Conservation (phyloP, 345 rosid species). For the Luvunga scandens region DNA sequence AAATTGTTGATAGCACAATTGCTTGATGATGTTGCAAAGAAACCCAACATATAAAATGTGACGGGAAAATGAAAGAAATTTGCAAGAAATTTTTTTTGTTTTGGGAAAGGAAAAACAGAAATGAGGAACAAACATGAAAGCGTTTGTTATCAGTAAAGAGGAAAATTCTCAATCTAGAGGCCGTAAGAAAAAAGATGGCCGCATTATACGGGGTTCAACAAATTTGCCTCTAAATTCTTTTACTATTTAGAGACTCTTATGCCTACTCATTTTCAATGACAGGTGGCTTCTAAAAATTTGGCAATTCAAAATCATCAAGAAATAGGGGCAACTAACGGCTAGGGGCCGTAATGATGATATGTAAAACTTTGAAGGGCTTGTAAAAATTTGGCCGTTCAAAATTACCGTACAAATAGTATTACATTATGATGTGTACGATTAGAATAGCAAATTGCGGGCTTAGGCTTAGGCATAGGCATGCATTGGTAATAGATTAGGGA, state of each 20-base stretch:
- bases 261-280: background rate
- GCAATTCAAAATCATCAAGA: background rate
- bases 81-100: background rate
- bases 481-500: too few species aligned
- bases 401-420: too few species aligned
- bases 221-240: background rate
- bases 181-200: constrained; percentile 14
- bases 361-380: background rate
- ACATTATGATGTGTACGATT: too few species aligned
- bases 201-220: constrained; percentile 11
- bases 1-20: background rate
- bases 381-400: too few species aligned
- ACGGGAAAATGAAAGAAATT: background rate
- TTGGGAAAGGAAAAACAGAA: constrained; percentile 18
- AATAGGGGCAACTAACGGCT: background rate
- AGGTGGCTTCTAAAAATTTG: background rate
- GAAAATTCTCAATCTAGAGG: constrained; percentile 27
- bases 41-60: background rate
- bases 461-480: too few species aligned
- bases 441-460: too few species aligned
- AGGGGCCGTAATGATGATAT: background rate
- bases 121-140: constrained; percentile 8
- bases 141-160: constrained; percentile 12
- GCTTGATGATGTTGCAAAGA: background rate
- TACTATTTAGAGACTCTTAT: constrained; percentile 5